Evolutionary conservation across 2,329 filamentous ascomycete species (phyloP).

Genomic region (Capronia coronata): DNA sequence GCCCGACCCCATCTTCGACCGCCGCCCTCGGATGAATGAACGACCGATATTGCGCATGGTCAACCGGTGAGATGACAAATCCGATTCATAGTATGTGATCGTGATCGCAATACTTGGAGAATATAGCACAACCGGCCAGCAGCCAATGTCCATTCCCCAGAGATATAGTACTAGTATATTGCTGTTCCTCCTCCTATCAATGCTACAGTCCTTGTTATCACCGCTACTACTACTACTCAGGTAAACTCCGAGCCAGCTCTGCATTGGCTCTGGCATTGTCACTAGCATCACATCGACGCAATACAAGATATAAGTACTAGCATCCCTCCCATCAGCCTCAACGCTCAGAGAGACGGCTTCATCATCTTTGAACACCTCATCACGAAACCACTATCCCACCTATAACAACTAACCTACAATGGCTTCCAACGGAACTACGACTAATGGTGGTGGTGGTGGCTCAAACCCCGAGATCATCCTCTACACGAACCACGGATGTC

Average conservation of each 20-base stretch:
- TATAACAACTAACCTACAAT: neutral
- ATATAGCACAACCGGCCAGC: neutral
- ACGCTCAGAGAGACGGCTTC: too few relatives aligned
- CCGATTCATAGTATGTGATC: too few relatives aligned
- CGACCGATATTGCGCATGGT: too few relatives aligned
- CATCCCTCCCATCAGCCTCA: too few relatives aligned
- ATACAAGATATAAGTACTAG: neutral
- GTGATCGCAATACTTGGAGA: neutral
- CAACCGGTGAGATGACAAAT: conserved; percentile 1
- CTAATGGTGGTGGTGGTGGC: conserved; percentile 18
- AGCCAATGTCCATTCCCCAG: neutral
- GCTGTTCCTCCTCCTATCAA: too few relatives aligned
- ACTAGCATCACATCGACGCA: neutral
- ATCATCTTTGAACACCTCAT: neutral
- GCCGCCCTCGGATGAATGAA: too few relatives aligned
- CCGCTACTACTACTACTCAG: too few relatives aligned
- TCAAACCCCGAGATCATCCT: conserved; percentile 50
- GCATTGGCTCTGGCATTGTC: too few relatives aligned
- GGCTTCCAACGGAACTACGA: neutral
- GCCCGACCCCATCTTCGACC: neutral
- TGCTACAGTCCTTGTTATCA: too few relatives aligned
- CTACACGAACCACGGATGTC: conserved; percentile 65
- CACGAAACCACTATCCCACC: neutral
- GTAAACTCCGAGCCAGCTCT: too few relatives aligned
- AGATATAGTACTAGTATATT: neutral